phyloP scores from a whole-genome alignment of 2,329 filamentous ascomycete genomes.

The Blumeria hordei region DNA sequence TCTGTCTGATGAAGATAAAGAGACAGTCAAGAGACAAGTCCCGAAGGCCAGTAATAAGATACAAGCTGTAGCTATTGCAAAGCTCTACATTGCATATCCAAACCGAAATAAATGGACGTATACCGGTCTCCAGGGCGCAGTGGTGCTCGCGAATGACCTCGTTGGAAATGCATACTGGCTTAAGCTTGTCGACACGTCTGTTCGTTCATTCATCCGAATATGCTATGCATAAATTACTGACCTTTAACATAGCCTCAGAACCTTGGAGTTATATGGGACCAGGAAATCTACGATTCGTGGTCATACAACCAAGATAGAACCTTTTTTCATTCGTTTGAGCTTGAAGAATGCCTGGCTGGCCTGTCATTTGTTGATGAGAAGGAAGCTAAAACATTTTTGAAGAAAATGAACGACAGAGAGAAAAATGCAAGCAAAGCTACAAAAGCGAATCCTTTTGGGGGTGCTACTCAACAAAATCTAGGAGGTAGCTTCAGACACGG shows the following conservation, averaged over 20 bases:
- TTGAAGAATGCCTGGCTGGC: slow-evolving; percentile 74
- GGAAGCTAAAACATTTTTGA: slow-evolving; percentile 87
- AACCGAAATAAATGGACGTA: slow-evolving; percentile 74
- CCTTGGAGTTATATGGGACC: slow-evolving; percentile 82
- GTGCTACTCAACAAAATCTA: slow-evolving; percentile 18
- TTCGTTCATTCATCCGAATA: slow-evolving; percentile 22
- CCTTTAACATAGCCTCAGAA: slow-evolving; percentile 33
- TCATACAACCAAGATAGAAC: slow-evolving; percentile 89
- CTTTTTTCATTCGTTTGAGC: slow-evolving; percentile 94
- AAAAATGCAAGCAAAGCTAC: slow-evolving; percentile 88
- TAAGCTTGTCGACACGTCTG: slow-evolving; percentile 90
- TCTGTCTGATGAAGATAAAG: slow-evolving; percentile 81
- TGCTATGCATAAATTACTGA: slow-evolving; percentile 3
- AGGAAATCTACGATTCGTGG: slow-evolving; percentile 93
- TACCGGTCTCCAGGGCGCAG: slow-evolving; percentile 77
- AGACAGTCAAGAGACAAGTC: slow-evolving; percentile 81
- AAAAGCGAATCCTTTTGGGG: slow-evolving; percentile 48
- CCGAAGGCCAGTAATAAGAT: slow-evolving; percentile 95
- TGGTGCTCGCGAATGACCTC: slow-evolving; percentile 76
- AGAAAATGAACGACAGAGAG: slow-evolving; percentile 90
- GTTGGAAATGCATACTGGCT: slow-evolving; percentile 94
- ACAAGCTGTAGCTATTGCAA: slow-evolving; percentile 77
- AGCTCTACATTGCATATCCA: slow-evolving; percentile 81
- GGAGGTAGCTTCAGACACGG: slow-evolving; percentile 19
- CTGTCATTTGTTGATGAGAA: slow-evolving; percentile 92